Evolutionary conservation across 805 yeast species (phyloP), one percentile per base, ranked within the genome.

Genomic region (Zygoascus biomembranicola): DNA sequence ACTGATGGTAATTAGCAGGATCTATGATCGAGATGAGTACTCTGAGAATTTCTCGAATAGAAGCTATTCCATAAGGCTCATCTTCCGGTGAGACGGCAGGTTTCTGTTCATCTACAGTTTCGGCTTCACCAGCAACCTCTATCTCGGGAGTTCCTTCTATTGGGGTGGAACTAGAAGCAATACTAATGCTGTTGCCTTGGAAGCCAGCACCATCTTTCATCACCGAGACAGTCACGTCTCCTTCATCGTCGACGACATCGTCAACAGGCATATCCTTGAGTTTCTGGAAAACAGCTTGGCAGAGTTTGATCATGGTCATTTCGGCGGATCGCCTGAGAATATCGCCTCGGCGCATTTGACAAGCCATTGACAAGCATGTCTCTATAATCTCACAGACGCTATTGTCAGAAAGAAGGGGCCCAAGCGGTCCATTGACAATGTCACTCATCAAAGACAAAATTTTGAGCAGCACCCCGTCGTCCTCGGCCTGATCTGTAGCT

Each of bases 301-400:
- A 83, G 47, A 90, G 83, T 1, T 82, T 70, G 41, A 79, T 73
- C 76, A 89, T 77, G 0, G 95, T 78, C 72, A 85, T 78, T 64
- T 90, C 97, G 0, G 98, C 97, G 0, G 95, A 85, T 56, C 85
- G 80, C 62, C 98, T 76, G 55, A 94, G 75, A 8, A 90, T 87
- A 61, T 92, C 98, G 55, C 95, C 84, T 66, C 97, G 79, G 66
- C 90, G 79, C 70, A 88, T 87, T 66, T 94, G 95, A 63, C 95
- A 88, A 1, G 97, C 96, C 68, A 94, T 77, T 5, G 95, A 84
- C 64, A 94, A 77, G 54, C 96, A 87, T 0, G 97, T 90, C 63
- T 92, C 96, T 31, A 90, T 79, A 28, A 90, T 90, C 64, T 92
- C 97, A 57, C 87, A 84, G 55, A 94, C 79, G 20, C 86, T 83